Base-by-base conservation (phyloP, 306 rosid species). In the Cicer cuneatum region DNA sequence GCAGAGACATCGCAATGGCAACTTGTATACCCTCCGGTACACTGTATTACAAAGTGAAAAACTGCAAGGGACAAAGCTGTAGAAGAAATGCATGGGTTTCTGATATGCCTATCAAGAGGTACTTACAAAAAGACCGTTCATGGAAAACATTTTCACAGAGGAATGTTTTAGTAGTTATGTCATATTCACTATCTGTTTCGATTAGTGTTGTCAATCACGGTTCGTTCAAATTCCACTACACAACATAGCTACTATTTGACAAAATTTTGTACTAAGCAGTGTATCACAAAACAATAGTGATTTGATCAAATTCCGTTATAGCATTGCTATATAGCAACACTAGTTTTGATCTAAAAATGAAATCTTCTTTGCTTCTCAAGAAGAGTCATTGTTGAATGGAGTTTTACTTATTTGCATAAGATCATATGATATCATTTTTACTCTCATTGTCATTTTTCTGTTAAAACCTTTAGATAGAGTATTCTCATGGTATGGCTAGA, bases 11-110 rank as follows among this genome's bases (percentile, higher is more conserved):
- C 75, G 78, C 75, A 81, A 94, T 94, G 98, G 67, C 86, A 77
- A 88, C 84, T 77, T 83, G 88, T 79, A 74, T 90, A 42, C 87
- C 89, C 37, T 80, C 84, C 21, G 92, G 90, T 72, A 80, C 77
- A 60, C 75, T 90, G 63, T 79, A 75, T 39, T 87, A n/a, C 63
- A 7, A 61, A 68, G 80, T 57, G 72, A 63, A 47, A 52, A 74
- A 66, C 63, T 68, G 72, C 85, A 86, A 77, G 79, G 66, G 68
- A 73, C 85, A 64, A 69, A 83, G 86, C 68, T 85, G 80, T 79
- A 78, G 84, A 48, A 83, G 77, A 78, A 64, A 73, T 69, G 84
- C 85, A 51, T 75, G 70, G 79, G 61, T 81, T 68, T 79, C 91
- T 67, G 64, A 82, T 62, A 71, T 80, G 60, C 62, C 87, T 15